Evolutionary conservation across 2,329 filamentous ascomycete genomes (phyloP), one percentile per base, ranked within the genome.

Genomic region (Fusarium penzigii): DNA sequence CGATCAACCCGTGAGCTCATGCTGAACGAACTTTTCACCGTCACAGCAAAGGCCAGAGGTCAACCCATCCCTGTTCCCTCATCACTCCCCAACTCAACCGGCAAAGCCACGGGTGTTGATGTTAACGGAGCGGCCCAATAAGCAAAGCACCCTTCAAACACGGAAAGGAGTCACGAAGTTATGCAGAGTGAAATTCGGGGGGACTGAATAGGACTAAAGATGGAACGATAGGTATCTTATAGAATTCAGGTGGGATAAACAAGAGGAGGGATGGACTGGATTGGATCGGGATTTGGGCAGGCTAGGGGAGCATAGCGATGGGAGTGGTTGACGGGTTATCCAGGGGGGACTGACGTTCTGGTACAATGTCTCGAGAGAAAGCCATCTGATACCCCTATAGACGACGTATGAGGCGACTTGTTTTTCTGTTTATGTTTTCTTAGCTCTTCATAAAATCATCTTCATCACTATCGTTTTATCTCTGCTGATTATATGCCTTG

Each of bases 1-100:
- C 78, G 79, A 49, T 80, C 80, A 48, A 90, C 87, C 3, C 82
- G 86, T 51, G 87, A 91, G 17, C 72, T 85, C 46, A 96, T 96
- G 91, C 79, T 92, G 57, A 79, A 81, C 59, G 87, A 87, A 65
- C 74, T 87, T 40, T 58, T 83, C 16, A 65, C 67, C 32, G 72
- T 87, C 17, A 82, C 83, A 10, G 76, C 75, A 44, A 77, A 78
- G 66, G 78, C 72, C 17, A 76, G 76, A 42, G 78, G 80, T 14
- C 63, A 65, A 12, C 68, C 70, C 32, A 58, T 73, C 25, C 58
- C 68, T 20, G 54, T 70, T 6, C 64, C 71, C 16, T 67, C 63
- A 42, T 54, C 60, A n/a, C 45, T 56, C 16, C 17, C 51, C 43
- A 45, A 58, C 39, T 46, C 64, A 42, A 63, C 60, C 10, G 70